Percentiles rank a stretch among this genome's conserved stretches.
Evolutionary conservation across 2,329 filamentous ascomycete species (phyloP).

Genomic region (Diaporthe citri): DNA sequence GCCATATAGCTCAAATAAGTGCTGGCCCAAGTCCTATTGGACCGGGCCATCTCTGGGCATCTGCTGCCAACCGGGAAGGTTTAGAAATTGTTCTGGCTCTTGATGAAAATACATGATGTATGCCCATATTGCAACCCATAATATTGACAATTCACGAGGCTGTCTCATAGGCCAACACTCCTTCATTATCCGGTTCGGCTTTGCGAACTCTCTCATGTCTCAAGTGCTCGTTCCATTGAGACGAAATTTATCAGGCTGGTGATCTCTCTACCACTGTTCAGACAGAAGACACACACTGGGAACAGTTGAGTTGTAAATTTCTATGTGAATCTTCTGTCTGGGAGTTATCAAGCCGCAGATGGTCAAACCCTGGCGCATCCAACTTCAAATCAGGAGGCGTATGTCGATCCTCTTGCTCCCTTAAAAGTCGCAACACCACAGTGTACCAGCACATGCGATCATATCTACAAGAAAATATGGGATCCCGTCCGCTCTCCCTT

Average conservation of each 20-base stretch:
- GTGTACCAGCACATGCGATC: background rate
- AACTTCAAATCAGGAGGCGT: background rate
- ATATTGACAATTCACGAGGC: too few relatives aligned
- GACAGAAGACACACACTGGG: too few relatives aligned
- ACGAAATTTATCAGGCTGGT: background rate
- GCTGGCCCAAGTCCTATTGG: background rate
- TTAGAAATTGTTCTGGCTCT: background rate
- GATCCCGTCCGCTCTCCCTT: conserved; percentile 33
- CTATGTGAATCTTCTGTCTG: background rate
- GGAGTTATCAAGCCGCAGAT: background rate
- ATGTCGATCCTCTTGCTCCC: too few relatives aligned
- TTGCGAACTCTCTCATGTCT: background rate
- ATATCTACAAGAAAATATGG: conserved; percentile 34
- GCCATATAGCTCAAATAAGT: background rate
- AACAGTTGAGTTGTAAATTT: background rate
- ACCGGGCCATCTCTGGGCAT: background rate
- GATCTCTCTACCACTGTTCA: too few relatives aligned
- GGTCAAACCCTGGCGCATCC: too few relatives aligned
- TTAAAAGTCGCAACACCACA: background rate
- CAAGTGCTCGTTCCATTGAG: too few relatives aligned
- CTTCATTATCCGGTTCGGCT: background rate
- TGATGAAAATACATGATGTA: background rate
- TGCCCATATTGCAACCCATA: too few relatives aligned
- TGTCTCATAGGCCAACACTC: too few relatives aligned
- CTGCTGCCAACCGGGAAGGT: background rate